phyloP scores from a whole-genome alignment of 139 green algal species.

The Ulvella scutata region DNA sequence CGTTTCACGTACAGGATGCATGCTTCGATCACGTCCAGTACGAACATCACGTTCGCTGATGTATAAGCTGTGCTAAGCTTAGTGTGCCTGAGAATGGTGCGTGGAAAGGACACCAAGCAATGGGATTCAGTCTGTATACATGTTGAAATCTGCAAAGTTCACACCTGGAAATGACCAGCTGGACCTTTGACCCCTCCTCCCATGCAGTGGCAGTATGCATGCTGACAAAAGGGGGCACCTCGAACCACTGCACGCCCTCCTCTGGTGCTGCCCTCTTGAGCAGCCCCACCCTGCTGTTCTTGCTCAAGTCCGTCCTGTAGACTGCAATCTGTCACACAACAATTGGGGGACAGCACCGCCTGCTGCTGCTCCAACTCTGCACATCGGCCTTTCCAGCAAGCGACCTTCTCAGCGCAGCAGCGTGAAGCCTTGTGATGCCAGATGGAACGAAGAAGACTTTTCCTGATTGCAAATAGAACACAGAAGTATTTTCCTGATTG shows the following conservation, averaged over 20 bases:
- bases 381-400: neutral
- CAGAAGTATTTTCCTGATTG: neutral
- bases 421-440: neutral
- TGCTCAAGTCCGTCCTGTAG: neutral
- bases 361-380: neutral
- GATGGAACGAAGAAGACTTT: neutral
- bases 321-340: neutral
- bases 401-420: neutral
- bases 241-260: neutral
- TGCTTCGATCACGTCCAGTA: too few relatives aligned
- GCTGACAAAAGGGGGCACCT: conserved; percentile 14
- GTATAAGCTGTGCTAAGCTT: too few relatives aligned
- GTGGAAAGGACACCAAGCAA: too few relatives aligned
- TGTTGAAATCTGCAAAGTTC: too few relatives aligned
- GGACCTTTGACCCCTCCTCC: conserved; percentile 18
- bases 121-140: too few relatives aligned
- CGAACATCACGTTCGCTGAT: too few relatives aligned
- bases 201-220: conserved; percentile 41
- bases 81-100: too few relatives aligned
- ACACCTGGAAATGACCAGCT: neutral
- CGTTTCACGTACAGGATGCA: too few relatives aligned
- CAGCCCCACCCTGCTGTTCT: neutral
- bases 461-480: neutral
- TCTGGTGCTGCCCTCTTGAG: neutral
- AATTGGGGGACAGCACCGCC: neutral